Evolutionary conservation across 2,329 filamentous ascomycete genomes (phyloP).

Genomic region (Onygenales sp.): DNA sequence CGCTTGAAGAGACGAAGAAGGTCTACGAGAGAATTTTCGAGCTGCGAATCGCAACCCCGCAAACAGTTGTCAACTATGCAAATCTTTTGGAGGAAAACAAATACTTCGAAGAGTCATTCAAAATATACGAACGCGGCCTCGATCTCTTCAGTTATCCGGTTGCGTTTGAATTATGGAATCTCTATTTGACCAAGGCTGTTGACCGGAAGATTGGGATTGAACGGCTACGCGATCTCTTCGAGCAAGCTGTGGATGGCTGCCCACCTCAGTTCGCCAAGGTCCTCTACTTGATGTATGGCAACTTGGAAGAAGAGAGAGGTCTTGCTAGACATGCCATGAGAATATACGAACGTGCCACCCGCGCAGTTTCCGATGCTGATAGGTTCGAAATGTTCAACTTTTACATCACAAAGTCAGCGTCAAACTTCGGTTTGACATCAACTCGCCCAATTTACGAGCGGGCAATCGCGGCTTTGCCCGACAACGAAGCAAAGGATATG

Average conservation of each 20-base stretch:
- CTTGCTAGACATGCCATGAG: constrained; percentile 95
- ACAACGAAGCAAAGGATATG: constrained; percentile 91
- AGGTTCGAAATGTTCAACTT: constrained; percentile 97
- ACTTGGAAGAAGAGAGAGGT: constrained; percentile 89
- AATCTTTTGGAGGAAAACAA: constrained; percentile 89
- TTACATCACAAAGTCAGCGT: constrained; percentile 97
- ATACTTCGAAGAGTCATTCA: constrained; percentile 97
- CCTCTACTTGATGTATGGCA: constrained; percentile 96
- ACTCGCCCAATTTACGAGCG: constrained; percentile 94
- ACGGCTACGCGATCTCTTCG: constrained; percentile 84
- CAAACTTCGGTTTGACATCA: constrained; percentile 93
- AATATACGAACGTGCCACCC: constrained; percentile 94
- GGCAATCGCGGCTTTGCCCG: constrained; percentile 85
- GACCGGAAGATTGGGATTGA: constrained; percentile 95
- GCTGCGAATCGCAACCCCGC: constrained; percentile 91
- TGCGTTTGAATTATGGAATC: constrained; percentile 96
- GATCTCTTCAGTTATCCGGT: constrained; percentile 99
- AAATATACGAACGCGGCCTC: constrained; percentile 88
- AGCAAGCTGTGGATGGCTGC: constrained; percentile 90
- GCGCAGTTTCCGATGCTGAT: constrained; percentile 90
- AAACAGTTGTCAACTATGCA: constrained; percentile 97
- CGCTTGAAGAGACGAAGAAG: constrained; percentile 82
- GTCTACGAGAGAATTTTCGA: constrained; percentile 98
- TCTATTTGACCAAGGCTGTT: constrained; percentile 95
- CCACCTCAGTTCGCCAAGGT: constrained; percentile 94